A percentile compares a stretch with the other conserved stretches of the same genome.
Conservation (phyloP, 2,329 filamentous ascomycete genomes). For the Penicillium sp. region DNA sequence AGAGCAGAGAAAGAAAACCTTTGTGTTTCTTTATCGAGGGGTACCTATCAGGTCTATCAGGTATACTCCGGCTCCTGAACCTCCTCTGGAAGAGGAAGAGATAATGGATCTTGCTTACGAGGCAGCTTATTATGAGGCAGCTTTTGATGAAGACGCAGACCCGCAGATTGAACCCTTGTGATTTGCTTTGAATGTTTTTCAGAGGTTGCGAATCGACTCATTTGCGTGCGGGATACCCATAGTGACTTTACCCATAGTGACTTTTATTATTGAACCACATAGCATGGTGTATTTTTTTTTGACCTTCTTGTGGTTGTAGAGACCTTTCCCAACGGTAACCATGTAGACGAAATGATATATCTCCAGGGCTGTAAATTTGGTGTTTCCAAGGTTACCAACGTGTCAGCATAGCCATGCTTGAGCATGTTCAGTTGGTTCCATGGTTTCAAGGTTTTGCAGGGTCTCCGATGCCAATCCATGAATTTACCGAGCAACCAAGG, state of each 20-base stretch:
- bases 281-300: background rate
- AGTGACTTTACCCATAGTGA: background rate
- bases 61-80: background rate
- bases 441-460: too few relatives aligned
- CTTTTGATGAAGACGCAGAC: too few relatives aligned
- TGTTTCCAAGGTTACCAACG: too few relatives aligned
- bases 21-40: background rate
- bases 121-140: too few relatives aligned
- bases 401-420: too few relatives aligned
- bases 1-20: slow-evolving; percentile 11
- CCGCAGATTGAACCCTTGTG: too few relatives aligned
- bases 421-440: too few relatives aligned
- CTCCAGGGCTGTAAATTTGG: too few relatives aligned
- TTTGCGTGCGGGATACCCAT: background rate
- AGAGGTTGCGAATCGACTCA: background rate
- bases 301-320: background rate
- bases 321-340: background rate
- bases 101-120: background rate
- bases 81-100: background rate
- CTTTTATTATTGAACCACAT: background rate
- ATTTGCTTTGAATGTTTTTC: background rate
- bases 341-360: background rate
- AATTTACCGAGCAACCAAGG: too few relatives aligned
- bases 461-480: too few relatives aligned
- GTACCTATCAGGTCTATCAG: background rate